Evolutionary conservation across 805 yeast species (phyloP).

Genomic region (Hanseniaspora clermontiae): DNA sequence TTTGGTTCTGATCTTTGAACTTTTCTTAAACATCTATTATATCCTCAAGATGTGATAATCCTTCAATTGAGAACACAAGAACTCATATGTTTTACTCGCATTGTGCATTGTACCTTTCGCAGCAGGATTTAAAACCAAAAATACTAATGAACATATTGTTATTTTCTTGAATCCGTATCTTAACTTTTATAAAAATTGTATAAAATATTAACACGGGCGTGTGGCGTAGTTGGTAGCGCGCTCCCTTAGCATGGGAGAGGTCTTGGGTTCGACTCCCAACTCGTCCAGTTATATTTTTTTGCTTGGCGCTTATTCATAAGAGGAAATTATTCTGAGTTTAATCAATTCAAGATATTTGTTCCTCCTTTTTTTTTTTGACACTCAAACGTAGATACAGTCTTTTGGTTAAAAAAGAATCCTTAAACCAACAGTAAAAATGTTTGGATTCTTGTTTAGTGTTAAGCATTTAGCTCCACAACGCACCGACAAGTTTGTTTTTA

Average conservation of each 20-base stretch:
- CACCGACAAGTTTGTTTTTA: not conserved
- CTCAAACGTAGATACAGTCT: not conserved
- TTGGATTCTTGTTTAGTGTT: not conserved
- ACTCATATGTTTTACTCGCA: no score
- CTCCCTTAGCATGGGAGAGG: slow-evolving; percentile 63
- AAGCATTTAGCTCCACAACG: not conserved
- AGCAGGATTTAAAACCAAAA: no score
- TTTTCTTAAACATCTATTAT: no score
- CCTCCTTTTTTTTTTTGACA: not conserved
- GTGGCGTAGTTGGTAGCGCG: slow-evolving; percentile 75
- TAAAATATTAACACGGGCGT: slow-evolving; percentile 35
- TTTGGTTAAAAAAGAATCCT: not conserved
- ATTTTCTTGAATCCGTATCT: no score
- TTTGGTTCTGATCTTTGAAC: no score
- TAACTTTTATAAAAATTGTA: not conserved
- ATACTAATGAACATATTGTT: no score
- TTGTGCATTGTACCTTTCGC: no score
- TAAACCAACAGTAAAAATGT: not conserved
- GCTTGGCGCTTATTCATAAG: not conserved
- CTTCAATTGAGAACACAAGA: no score
- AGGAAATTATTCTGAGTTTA: not conserved
- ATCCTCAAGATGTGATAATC: no score
- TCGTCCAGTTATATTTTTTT: slow-evolving; percentile 10
- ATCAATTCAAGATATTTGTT: not conserved
- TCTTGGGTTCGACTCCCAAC: slow-evolving; percentile 57